Conservation (phyloP, 2,329 filamentous ascomycete species). For the Fusarium sp. region DNA sequence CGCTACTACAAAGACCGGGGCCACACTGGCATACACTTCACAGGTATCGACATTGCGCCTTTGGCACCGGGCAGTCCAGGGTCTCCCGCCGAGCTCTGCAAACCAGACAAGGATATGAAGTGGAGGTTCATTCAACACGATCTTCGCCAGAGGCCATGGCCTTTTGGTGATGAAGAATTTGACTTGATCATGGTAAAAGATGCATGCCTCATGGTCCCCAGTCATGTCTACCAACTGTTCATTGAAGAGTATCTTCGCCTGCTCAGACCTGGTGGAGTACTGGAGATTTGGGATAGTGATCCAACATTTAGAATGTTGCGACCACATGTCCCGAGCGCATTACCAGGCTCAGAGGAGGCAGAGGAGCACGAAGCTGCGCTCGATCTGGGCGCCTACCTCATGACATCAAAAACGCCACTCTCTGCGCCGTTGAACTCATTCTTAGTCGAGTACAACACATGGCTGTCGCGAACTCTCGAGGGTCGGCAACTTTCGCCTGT, state of each 20-base stretch:
- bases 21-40: conserved; percentile 77
- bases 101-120: conserved; percentile 77
- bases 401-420: conserved; percentile 85
- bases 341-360: conserved; percentile 50
- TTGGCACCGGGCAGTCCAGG: conserved; percentile 62
- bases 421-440: conserved; percentile 83
- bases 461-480: conserved; percentile 82
- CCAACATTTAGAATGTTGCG: conserved; percentile 84
- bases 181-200: conserved; percentile 93
- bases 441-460: conserved; percentile 83
- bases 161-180: conserved; percentile 82
- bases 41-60: conserved; percentile 83
- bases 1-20: conserved; percentile 78
- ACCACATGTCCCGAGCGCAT: conserved; percentile 73
- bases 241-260: conserved; percentile 82
- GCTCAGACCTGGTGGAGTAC: conserved; percentile 78
- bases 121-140: conserved; percentile 94
- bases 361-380: conserved; percentile 73
- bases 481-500: conserved; percentile 74
- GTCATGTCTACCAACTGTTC: conserved; percentile 64
- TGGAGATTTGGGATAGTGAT: conserved; percentile 93
- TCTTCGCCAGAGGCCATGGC: conserved; percentile 77
- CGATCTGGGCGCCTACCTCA: conserved; percentile 81
- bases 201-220: conserved; percentile 73
- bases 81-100: conserved; percentile 53